Conservation (phyloP, 202 grass and related monocot species). For the Hordeum pubiflorum region DNA sequence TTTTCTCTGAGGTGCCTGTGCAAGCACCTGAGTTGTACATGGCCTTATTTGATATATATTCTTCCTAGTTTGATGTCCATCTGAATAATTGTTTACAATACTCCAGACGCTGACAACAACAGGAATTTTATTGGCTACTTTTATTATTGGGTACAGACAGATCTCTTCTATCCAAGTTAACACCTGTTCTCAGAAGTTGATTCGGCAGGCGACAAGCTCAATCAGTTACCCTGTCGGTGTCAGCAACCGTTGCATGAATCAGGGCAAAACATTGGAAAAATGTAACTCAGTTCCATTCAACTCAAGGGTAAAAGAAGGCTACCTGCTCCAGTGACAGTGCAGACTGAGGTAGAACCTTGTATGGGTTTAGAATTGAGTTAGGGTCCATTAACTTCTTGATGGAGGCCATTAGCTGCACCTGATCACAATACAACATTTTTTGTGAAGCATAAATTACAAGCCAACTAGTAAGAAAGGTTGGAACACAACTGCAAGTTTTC, state of each 20-base stretch:
- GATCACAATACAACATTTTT: conserved; percentile 8
- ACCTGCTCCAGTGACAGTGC: conserved; percentile 40
- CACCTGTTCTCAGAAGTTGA: not conserved
- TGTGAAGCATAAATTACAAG: not conserved
- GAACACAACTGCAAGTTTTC: not conserved
- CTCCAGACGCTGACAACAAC: not conserved
- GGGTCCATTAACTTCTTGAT: conserved; percentile 88
- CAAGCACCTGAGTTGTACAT: no score
- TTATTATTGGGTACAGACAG: not conserved
- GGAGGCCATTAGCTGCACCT: conserved; percentile 85
- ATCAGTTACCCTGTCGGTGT: not conserved
- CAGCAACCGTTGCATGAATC: not conserved
- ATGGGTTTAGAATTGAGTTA: conserved; percentile 80
- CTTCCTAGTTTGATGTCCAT: not conserved
- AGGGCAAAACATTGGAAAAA: not conserved
- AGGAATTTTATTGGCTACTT: not conserved
- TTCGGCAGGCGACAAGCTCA: not conserved
- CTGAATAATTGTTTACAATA: not conserved
- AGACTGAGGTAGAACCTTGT: conserved; percentile 86
- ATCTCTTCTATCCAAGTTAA: not conserved
- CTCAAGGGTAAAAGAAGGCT: not conserved
- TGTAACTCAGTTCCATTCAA: not conserved
- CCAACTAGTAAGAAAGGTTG: not conserved
- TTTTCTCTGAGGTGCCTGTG: no score
- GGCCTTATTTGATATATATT: no score